These are phyloP conservation scores for Berkeleyomyces basicola DNA, from an alignment of 2,329 filamentous ascomycete genomes.

Conservation along the genomic window DNA sequence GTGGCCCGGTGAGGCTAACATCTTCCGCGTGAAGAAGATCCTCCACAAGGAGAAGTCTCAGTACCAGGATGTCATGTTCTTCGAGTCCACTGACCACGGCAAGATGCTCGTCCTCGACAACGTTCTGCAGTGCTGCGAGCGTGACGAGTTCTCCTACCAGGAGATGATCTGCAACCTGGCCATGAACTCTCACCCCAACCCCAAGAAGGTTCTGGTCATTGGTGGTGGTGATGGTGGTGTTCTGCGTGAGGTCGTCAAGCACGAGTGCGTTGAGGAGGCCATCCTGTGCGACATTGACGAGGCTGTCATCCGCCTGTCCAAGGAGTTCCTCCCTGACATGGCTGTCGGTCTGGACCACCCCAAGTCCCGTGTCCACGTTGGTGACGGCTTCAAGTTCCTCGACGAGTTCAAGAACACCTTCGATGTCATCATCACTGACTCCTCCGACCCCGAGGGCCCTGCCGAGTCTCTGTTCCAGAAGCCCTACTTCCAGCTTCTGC, in stretches of 20 bases:
- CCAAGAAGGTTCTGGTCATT: slow-evolving; percentile 96
- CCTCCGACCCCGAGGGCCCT: slow-evolving; percentile 89
- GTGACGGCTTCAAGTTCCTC: slow-evolving; percentile 98
- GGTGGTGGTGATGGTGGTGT: slow-evolving; percentile 96
- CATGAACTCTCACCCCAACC: slow-evolving; percentile 96
- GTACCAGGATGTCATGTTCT: slow-evolving; percentile 98
- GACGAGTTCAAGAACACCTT: slow-evolving; percentile 93
- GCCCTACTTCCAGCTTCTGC: slow-evolving; percentile 90
- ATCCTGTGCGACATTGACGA: slow-evolving; percentile 97
- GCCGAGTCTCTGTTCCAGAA: slow-evolving; percentile 97
- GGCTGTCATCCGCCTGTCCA: slow-evolving; percentile 94
- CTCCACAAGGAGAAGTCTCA: slow-evolving; percentile 98
- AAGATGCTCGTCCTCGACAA: slow-evolving; percentile 95
- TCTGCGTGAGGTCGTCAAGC: slow-evolving; percentile 96
- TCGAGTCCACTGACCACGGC: slow-evolving; percentile 94
- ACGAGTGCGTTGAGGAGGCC: slow-evolving; percentile 90
- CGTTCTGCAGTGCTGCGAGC: slow-evolving; percentile 96
- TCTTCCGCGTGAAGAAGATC: slow-evolving; percentile 90
- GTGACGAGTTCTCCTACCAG: slow-evolving; percentile 98
- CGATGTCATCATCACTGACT: slow-evolving; percentile 99
- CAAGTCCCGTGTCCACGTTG: slow-evolving; percentile 81
- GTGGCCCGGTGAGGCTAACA: slow-evolving; percentile 99
- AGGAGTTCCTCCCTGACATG: slow-evolving; percentile 95
- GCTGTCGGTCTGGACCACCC: slow-evolving; percentile 83
- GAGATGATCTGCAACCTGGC: slow-evolving; percentile 99